Conservation (phyloP, 345 rosid species). For the Anastatica hierochuntica region DNA sequence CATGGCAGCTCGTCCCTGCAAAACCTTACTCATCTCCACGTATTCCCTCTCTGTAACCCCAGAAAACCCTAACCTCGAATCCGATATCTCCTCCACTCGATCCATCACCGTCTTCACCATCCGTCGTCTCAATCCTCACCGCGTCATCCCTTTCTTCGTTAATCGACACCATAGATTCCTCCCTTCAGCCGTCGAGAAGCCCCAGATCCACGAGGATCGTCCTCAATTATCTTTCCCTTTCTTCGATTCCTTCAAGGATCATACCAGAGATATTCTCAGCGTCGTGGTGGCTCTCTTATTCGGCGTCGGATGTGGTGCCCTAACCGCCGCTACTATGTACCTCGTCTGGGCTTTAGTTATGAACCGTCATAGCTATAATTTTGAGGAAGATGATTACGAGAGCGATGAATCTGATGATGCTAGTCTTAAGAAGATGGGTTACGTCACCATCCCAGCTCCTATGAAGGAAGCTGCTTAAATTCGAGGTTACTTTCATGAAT, state of each 20-base stretch:
- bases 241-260: constrained; percentile 58
- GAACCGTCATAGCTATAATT: constrained; percentile 28
- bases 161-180: constrained; percentile 21
- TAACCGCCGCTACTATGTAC: constrained; percentile 84
- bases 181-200: constrained; percentile 17
- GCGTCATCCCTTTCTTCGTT: constrained; percentile 10
- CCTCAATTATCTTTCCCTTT: constrained; percentile 19
- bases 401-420: constrained; percentile 33
- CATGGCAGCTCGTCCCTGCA: constrained; percentile 40
- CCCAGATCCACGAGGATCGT: constrained; percentile 11
- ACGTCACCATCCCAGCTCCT: constrained; percentile 51
- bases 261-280: constrained; percentile 76
- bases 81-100: constrained; percentile 32
- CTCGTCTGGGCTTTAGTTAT: constrained; percentile 71
- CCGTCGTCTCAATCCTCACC: constrained; percentile 30
- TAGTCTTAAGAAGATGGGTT: constrained; percentile 69
- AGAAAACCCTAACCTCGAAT: constrained; percentile 33
- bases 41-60: constrained; percentile 62
- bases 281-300: constrained; percentile 76
- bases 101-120: constrained; percentile 57
- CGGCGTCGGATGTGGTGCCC: constrained; percentile 93
- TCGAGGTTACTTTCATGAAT: no score
- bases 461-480: constrained; percentile 31
- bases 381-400: constrained; percentile 30
- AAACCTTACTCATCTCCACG: constrained; percentile 50